These are phyloP conservation scores for Sphaerulina populicola DNA, from an alignment of 2,329 filamentous ascomycete genomes.

Conservation along the genomic window DNA sequence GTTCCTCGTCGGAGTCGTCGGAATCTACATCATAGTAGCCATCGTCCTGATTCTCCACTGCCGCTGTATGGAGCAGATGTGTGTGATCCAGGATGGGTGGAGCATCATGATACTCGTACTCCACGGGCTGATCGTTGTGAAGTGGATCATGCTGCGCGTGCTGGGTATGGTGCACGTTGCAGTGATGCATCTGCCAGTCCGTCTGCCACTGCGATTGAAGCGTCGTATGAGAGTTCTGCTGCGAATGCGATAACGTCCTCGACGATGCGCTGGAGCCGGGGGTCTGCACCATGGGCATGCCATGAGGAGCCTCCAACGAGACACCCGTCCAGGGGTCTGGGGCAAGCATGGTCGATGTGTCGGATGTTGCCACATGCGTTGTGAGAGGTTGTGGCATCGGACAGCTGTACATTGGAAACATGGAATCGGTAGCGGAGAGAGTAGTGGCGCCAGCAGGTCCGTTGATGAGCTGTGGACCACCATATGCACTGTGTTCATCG, in stretches of 20 bases:
- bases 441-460: not conserved
- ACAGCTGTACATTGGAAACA: not conserved
- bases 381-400: not conserved
- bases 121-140: not conserved
- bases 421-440: not conserved
- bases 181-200: not conserved
- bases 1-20: conserved; percentile 43
- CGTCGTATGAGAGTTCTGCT: conserved; percentile 2
- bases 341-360: not conserved
- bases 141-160: not conserved
- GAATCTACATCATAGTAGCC: conserved; percentile 45
- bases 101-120: conserved; percentile 21
- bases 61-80: conserved; percentile 32
- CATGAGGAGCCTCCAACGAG: not conserved
- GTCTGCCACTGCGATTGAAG: not conserved
- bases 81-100: conserved; percentile 19
- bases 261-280: not conserved
- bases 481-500: not conserved
- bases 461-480: not conserved
- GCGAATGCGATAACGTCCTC: not conserved
- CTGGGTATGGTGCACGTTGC: not conserved
- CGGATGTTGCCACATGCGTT: not conserved
- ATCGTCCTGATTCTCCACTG: conserved; percentile 42
- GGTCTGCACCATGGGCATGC: not conserved
- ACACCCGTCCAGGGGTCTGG: not conserved